Percentiles rank a stretch among this genome's conserved stretches.
These are phyloP conservation scores for Aspergillus fischeri DNA, from an alignment of 2,329 filamentous ascomycete species.

Conservation along the genomic window DNA sequence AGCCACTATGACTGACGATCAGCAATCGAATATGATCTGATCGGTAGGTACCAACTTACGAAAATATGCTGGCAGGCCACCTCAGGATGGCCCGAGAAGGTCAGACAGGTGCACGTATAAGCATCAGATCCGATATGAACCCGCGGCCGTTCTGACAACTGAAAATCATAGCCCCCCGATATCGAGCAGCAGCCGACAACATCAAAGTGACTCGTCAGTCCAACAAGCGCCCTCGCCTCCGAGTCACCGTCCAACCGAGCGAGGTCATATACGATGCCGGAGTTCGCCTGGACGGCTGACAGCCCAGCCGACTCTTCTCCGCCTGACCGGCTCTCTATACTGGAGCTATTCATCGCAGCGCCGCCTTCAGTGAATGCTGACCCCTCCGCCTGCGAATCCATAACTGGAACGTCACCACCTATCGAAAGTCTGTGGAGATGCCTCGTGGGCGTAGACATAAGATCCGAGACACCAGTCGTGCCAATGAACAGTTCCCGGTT, in stretches of 20 bases:
- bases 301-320: conserved; percentile 14
- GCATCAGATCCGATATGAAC: conserved; percentile 29
- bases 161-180: conserved; percentile 33
- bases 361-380: conserved; percentile 7
- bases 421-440: conserved; percentile 39
- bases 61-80: conserved; percentile 41
- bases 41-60: conserved; percentile 24
- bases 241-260: conserved; percentile 26
- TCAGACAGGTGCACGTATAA: conserved; percentile 35
- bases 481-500: background rate
- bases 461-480: background rate
- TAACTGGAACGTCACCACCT: conserved; percentile 29
- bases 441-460: conserved; percentile 39
- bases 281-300: conserved; percentile 26
- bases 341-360: conserved; percentile 10
- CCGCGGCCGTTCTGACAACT: conserved; percentile 32
- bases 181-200: conserved; percentile 31
- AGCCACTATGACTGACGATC: conserved; percentile 33
- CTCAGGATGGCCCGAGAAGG: conserved; percentile 25
- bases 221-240: conserved; percentile 30
- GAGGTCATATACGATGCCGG: conserved; percentile 35
- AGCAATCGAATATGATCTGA: conserved; percentile 1
- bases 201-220: conserved; percentile 30
- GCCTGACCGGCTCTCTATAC: conserved; percentile 13
- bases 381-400: background rate